These are phyloP conservation scores for Panicum hallii DNA, from an alignment of 202 grass and related monocot species.

Conservation along the genomic window DNA sequence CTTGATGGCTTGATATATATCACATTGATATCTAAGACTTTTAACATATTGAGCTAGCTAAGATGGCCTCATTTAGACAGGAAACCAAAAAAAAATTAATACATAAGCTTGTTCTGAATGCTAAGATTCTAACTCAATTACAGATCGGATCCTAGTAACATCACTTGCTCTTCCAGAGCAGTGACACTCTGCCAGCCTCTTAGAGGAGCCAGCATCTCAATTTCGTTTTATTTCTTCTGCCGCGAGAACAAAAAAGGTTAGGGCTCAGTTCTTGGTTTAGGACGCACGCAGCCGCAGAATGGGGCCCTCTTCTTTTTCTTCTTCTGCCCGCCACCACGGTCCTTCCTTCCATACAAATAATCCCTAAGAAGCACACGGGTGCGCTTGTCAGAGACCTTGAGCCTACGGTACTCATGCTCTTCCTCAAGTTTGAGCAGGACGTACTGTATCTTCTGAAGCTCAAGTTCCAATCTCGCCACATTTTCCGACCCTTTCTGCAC, in stretches of 20 bases:
- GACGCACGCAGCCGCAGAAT: slow-evolving; percentile 79
- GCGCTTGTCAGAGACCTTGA: slow-evolving; percentile 65
- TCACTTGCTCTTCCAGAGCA: slow-evolving; percentile 28
- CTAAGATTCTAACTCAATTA: slow-evolving; percentile 54
- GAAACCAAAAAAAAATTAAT: slow-evolving; percentile 32
- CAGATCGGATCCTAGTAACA: slow-evolving; percentile 32
- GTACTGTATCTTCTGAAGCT: slow-evolving; percentile 93
- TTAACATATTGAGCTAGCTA: slow-evolving; percentile 36
- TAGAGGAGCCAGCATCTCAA: slow-evolving; percentile 23
- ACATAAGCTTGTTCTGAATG: slow-evolving; percentile 39
- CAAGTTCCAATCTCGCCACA: slow-evolving; percentile 79
- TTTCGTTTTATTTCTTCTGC: slow-evolving; percentile 38
- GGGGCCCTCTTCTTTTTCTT: slow-evolving; percentile 61
- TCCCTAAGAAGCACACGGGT: slow-evolving; percentile 80
- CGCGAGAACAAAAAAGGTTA: slow-evolving; percentile 42
- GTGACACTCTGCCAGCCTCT: slow-evolving; percentile 33
- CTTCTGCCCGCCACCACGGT: slow-evolving; percentile 38
- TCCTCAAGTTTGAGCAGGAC: slow-evolving; percentile 88
- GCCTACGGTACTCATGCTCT: slow-evolving; percentile 63
- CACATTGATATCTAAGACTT: background rate
- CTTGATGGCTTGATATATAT: slow-evolving; percentile 26
- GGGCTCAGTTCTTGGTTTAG: slow-evolving; percentile 49
- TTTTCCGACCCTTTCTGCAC: slow-evolving; percentile 81
- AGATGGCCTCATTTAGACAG: slow-evolving; percentile 41
- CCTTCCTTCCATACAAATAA: slow-evolving; percentile 88